Percentiles rank a stretch among this genome's conserved stretches.
Evolutionary conservation across 352 stramenopile species (phyloP).

Genomic region (Phytophthora crassamura): DNA sequence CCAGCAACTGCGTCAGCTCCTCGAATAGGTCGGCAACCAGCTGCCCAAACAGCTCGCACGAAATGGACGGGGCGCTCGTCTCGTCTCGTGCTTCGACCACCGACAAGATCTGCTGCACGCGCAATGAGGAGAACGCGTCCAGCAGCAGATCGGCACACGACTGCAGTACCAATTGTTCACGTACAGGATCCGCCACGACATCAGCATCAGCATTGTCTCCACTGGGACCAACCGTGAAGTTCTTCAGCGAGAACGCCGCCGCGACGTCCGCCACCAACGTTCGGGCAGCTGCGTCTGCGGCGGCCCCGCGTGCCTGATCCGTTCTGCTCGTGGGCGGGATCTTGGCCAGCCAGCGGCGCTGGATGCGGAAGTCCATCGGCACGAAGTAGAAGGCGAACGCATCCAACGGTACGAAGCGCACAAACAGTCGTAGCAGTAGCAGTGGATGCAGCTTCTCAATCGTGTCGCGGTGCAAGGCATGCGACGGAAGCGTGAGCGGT

Average conservation of each 20-base stretch:
- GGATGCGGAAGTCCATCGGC: constrained; percentile 18
- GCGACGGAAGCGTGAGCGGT: background rate
- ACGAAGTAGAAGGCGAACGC: constrained; percentile 21
- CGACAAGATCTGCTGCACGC: constrained; percentile 3
- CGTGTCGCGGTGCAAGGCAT: background rate
- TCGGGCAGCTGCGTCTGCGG: too few relatives aligned
- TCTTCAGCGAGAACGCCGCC: constrained; percentile 9
- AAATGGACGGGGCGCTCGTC: background rate
- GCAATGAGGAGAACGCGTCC: constrained; percentile 7
- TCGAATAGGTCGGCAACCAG: background rate
- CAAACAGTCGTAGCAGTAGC: constrained; percentile 15
- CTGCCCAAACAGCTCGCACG: background rate
- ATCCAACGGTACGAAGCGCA: constrained; percentile 10
- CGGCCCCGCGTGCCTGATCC: too few relatives aligned
- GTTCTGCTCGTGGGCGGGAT: background rate
- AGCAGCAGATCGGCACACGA: constrained; percentile 7
- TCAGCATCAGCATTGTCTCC: background rate
- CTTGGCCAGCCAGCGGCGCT: constrained; percentile 15
- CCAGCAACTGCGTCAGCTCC: constrained; percentile 3
- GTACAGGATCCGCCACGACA: background rate
- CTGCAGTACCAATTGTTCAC: constrained; percentile 11
- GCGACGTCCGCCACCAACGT: too few relatives aligned
- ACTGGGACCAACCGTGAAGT: background rate
- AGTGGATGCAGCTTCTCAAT: constrained; percentile 10
- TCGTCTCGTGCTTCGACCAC: background rate